A percentile compares a stretch with the other conserved stretches of the same genome.
Conservation (phyloP, 305 asterid genomes). For the Plantago lanceolata region DNA sequence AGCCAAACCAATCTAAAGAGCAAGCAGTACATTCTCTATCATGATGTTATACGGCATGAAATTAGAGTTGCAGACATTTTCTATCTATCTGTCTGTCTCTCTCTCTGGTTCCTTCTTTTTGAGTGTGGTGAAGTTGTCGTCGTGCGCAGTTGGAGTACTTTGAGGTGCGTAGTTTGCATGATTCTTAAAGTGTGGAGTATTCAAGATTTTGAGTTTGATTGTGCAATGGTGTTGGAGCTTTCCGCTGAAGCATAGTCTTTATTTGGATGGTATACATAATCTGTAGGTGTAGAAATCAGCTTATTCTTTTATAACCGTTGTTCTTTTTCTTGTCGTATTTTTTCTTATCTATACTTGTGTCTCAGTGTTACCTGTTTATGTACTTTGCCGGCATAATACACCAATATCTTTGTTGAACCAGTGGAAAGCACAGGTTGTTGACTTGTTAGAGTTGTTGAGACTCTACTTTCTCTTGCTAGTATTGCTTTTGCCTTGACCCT, state of each 20-base stretch:
- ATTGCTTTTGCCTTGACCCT: too few species aligned
- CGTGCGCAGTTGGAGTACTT: constrained; percentile 21
- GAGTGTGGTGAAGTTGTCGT: constrained; percentile 24
- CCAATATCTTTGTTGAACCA: too few species aligned
- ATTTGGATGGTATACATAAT: constrained; percentile 24
- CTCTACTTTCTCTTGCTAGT: too few species aligned
- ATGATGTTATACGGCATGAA: constrained; percentile 28
- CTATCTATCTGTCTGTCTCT: constrained; percentile 1
- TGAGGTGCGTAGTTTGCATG: constrained; percentile 14
- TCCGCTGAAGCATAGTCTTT: constrained; percentile 19
- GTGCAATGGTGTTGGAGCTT: constrained; percentile 12
- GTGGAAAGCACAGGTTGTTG: too few species aligned
- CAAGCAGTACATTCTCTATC: constrained; percentile 38
- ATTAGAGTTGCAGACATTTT: constrained; percentile 21
- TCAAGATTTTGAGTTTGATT: constrained; percentile 23
- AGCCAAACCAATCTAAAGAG: constrained; percentile 33
- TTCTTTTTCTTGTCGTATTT: constrained; percentile 30
- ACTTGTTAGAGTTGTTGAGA: too few species aligned
- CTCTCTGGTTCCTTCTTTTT: constrained; percentile 12
- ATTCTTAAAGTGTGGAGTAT: constrained; percentile 17
- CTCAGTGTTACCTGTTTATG: too few species aligned
- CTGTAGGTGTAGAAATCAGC: constrained; percentile 26
- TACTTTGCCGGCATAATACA: too few species aligned
- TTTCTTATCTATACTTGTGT: too few species aligned
- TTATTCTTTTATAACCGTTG: constrained; percentile 24